A percentile compares a stretch with the other conserved stretches of the same genome.
phyloP scores from a whole-genome alignment of 305 asterid genomes.

The Vinca major region DNA sequence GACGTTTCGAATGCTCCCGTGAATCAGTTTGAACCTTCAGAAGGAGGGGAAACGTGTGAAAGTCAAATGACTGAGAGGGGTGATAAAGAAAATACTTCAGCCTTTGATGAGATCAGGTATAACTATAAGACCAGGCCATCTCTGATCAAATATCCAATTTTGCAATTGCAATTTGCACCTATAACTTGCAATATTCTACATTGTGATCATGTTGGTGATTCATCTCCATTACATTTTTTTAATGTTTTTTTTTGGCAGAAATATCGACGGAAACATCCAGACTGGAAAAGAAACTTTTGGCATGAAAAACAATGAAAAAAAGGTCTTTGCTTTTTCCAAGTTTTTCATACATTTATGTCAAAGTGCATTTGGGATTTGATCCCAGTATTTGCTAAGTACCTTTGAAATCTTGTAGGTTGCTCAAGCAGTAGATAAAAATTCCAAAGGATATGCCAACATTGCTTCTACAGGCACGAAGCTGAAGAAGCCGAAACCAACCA shows the following conservation, averaged over 20 bases:
- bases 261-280: constrained; percentile 23
- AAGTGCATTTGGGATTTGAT: neutral
- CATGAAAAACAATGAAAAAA: constrained; percentile 25
- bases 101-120: constrained; percentile 62
- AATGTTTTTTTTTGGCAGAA: constrained; percentile 25
- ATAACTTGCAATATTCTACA: neutral
- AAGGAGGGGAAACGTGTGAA: constrained; percentile 18
- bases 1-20: constrained; percentile 7
- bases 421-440: too few species aligned
- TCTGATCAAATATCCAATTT: neutral
- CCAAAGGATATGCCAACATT: neutral
- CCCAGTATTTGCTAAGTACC: too few species aligned
- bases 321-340: constrained; percentile 29
- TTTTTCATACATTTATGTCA: neutral
- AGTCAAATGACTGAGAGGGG: constrained; percentile 29
- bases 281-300: constrained; percentile 39
- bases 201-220: constrained; percentile 11
- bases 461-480: constrained; percentile 35
- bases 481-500: constrained; percentile 73
- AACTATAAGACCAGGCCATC: too few species aligned
- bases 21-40: constrained; percentile 18
- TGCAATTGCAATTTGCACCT: too few species aligned
- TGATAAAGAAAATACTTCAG: constrained; percentile 65
- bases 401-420: constrained; percentile 26
- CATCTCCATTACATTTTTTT: constrained; percentile 7